Evolutionary conservation across 2,329 filamentous ascomycete species (phyloP), one percentile per base, ranked within the genome.

Genomic region (Myriosclerotinia duriaeana): DNA sequence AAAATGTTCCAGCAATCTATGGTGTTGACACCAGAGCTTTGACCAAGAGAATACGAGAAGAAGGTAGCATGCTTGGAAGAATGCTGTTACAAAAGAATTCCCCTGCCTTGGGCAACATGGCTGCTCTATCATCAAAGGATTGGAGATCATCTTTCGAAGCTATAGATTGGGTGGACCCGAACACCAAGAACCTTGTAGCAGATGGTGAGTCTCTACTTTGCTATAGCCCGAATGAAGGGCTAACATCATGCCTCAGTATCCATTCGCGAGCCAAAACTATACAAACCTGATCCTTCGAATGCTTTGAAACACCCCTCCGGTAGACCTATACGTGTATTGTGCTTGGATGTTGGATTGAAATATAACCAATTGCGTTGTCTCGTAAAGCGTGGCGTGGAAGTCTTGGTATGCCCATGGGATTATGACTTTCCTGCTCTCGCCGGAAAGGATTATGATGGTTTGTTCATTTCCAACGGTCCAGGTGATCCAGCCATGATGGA

Each of bases 401-500:
- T 98, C 60, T 81, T 97, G 71, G 92, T 97, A 66, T 93, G 95
- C 70, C 95, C 95, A 12, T 99, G 94, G 93, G 89, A 99, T 80
- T 93, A 97, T 76, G 90, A 98, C 78, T 93, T 98, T 78, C 87
- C 89, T 65, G 80, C 83, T 65, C 85, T 92, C 66, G 88, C 88
- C 64, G 89, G 88, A 67, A 90, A 91, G 70, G 87, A 96, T 72
- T 98, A 97, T 77, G 95, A 99, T 78, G 95, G 95, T 77, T 87
- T 99, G 58, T 99, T 99, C 83, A 88, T 99, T 72, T 98, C 94
- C 71, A 99, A 99, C 83, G 95, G 95, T 73, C 95, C 95, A 54
- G 95, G 95, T 81, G 93, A 99, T 78, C 95, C 95, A 65, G 89
- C 94, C 8, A 90, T 92, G 75, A 87, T 99, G 80, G 85, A 89